Percentiles rank a stretch among this genome's conserved stretches.
These are phyloP conservation scores for Proliferodiscus dingleyae DNA, from an alignment of 2,329 filamentous ascomycete genomes.

Conservation along the genomic window DNA sequence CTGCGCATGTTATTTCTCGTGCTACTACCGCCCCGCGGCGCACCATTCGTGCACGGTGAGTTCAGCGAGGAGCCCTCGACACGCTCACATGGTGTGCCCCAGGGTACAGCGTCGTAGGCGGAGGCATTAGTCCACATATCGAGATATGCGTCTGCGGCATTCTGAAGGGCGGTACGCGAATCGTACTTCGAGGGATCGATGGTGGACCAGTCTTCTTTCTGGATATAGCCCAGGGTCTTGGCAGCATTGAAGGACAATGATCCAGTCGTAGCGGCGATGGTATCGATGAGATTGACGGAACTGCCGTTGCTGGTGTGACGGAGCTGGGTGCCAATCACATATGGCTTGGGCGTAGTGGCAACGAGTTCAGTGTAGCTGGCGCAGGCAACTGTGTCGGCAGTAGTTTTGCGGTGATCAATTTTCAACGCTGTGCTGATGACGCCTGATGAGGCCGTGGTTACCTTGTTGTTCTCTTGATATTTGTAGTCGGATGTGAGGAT, in stretches of 20 bases:
- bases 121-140: conserved; percentile 17
- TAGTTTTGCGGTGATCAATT: conserved; percentile 8
- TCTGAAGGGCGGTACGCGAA: conserved; percentile 1
- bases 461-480: conserved; percentile 14
- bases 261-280: conserved; percentile 13
- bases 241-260: conserved; percentile 12
- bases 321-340: conserved; percentile 14
- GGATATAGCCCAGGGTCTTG: conserved; percentile 9
- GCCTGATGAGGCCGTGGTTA: conserved; percentile 1
- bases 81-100: conserved; percentile 13
- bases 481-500: conserved; percentile 8
- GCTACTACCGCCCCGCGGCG: conserved; percentile 10
- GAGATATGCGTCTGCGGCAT: conserved; percentile 12
- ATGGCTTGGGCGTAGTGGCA: conserved; percentile 8
- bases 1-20: conserved; percentile 10
- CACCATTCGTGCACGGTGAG: conserved; percentile 9
- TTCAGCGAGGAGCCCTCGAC: conserved; percentile 12
- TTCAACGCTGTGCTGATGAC: conserved; percentile 5
- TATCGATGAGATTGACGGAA: conserved; percentile 13
- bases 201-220: conserved; percentile 7
- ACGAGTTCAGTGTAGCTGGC: conserved; percentile 11
- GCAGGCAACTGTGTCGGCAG: conserved; percentile 11
- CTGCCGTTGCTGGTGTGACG: conserved; percentile 6
- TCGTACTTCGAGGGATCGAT: background rate
- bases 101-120: conserved; percentile 10